These are phyloP conservation scores for Chlorella sorokiniana DNA, from an alignment of 139 green algal species.

Conservation along the genomic window DNA sequence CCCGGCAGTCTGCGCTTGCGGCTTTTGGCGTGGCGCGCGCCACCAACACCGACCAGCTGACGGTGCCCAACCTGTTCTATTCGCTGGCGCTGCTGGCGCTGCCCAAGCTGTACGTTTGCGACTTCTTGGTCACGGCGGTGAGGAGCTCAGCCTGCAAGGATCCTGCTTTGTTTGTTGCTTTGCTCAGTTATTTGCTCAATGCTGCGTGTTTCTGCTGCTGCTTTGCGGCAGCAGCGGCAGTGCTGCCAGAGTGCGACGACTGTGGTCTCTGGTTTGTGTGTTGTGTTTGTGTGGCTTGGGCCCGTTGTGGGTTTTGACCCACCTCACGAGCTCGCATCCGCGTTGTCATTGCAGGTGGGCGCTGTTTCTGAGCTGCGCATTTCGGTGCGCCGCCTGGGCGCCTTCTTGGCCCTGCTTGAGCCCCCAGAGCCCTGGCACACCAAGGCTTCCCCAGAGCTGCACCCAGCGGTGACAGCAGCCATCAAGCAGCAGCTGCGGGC, in stretches of 20 bases:
- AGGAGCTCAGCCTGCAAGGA: too few relatives aligned
- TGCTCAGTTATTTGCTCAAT: too few relatives aligned
- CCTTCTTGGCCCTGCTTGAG: slow-evolving; percentile 77
- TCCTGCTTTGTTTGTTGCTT: too few relatives aligned
- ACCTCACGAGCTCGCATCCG: background rate
- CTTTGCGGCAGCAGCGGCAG: too few relatives aligned
- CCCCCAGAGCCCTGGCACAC: slow-evolving; percentile 52
- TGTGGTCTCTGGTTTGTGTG: too few relatives aligned
- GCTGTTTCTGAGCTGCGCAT: slow-evolving; percentile 65
- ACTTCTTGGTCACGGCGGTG: slow-evolving; percentile 64
- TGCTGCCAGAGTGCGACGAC: too few relatives aligned
- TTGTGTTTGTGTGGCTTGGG: too few relatives aligned
- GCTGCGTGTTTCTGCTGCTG: too few relatives aligned
- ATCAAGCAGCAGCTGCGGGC: background rate
- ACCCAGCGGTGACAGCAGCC: background rate
- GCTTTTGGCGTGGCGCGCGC: slow-evolving; percentile 67
- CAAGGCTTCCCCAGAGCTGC: background rate
- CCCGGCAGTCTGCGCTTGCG: slow-evolving; percentile 47
- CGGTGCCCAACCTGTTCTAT: slow-evolving; percentile 75
- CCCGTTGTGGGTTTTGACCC: too few relatives aligned
- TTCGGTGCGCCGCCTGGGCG: slow-evolving; percentile 67
- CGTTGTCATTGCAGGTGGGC: slow-evolving; percentile 46
- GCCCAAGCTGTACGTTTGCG: slow-evolving; percentile 66
- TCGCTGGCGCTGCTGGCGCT: slow-evolving; percentile 64
- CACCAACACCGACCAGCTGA: slow-evolving; percentile 41